These are phyloP conservation scores for Dendryphion nanum DNA, from an alignment of 2,329 filamentous ascomycete species.

Conservation along the genomic window DNA sequence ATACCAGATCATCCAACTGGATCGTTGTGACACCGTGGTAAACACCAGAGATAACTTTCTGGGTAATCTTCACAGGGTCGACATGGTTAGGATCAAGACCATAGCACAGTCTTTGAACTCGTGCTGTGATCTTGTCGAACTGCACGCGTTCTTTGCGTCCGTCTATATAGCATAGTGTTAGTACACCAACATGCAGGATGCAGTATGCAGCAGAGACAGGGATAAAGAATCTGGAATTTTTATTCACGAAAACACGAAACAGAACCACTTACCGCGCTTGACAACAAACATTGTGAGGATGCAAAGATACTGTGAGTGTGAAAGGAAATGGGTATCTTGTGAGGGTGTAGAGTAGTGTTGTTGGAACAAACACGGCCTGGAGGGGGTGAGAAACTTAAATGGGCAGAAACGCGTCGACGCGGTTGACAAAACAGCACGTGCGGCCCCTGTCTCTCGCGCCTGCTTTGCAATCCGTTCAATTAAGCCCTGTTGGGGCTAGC, in stretches of 20 bases:
- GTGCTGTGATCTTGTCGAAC: constrained; percentile 99
- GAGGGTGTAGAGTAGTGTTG: constrained; percentile 13
- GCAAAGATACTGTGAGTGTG: constrained; percentile 13
- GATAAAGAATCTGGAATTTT: background rate
- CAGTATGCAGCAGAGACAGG: constrained; percentile 3
- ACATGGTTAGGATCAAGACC: constrained; percentile 94
- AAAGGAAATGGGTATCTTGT: constrained; percentile 26
- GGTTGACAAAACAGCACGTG: constrained; percentile 15
- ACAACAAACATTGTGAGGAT: constrained; percentile 41
- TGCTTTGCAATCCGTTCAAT: no score
- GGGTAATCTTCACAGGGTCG: constrained; percentile 95
- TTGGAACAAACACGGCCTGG: constrained; percentile 4
- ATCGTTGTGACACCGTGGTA: constrained; percentile 97
- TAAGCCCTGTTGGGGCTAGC: no score
- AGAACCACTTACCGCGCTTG: constrained; percentile 45
- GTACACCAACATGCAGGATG: constrained; percentile 21
- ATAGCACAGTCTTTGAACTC: constrained; percentile 96
- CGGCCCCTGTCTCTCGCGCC: no score
- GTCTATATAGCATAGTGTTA: constrained; percentile 57
- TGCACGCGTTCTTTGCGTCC: constrained; percentile 99
- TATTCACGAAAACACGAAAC: no score
- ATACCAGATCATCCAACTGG: constrained; percentile 92
- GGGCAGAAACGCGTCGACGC: constrained; percentile 14
- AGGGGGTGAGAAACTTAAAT: constrained; percentile 30
- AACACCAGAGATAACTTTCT: constrained; percentile 99